These are phyloP conservation scores for Candida sphagnicola DNA, from an alignment of 805 yeast species.

Conservation along the genomic window DNA sequence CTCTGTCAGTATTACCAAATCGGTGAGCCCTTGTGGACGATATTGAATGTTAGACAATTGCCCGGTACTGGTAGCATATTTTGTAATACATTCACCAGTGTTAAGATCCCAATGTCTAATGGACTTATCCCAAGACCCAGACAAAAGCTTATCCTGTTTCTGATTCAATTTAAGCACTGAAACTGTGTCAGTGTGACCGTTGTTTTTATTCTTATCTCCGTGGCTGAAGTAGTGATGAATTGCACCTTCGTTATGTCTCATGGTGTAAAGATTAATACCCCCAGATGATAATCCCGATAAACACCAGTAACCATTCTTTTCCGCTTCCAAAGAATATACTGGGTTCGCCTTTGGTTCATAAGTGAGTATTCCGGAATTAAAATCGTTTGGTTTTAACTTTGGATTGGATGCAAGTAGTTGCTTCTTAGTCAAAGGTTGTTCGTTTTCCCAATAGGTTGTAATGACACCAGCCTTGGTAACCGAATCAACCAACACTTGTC, in stretches of 20 bases:
- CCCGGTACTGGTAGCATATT: constrained; percentile 60
- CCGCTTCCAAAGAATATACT: constrained; percentile 82
- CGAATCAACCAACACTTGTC: constrained; percentile 83
- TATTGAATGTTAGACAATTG: constrained; percentile 76
- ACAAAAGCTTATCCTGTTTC: constrained; percentile 59
- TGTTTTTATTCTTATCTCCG: constrained; percentile 18
- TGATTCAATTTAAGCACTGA: constrained; percentile 64
- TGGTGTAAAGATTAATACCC: constrained; percentile 80
- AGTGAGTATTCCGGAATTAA: constrained; percentile 31
- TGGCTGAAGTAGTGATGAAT: constrained; percentile 67
- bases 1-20: constrained; percentile 22
- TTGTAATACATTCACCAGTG: constrained; percentile 52
- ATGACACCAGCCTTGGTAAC: constrained; percentile 82
- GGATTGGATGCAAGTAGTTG: constrained; percentile 31
- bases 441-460: constrained; percentile 92
- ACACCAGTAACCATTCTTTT: constrained; percentile 79
- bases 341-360: constrained; percentile 72
- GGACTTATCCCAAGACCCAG: constrained; percentile 89
- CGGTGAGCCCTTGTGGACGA: constrained; percentile 55
- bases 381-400: constrained; percentile 32
- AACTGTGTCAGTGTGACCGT: constrained; percentile 69
- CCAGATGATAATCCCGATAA: constrained; percentile 79
- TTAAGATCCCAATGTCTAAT: constrained; percentile 83
- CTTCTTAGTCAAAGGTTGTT: constrained; percentile 64
- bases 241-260: constrained; percentile 77